Evolutionary conservation across 805 yeast species (phyloP).

Genomic region (Monosporozyma aerobia): DNA sequence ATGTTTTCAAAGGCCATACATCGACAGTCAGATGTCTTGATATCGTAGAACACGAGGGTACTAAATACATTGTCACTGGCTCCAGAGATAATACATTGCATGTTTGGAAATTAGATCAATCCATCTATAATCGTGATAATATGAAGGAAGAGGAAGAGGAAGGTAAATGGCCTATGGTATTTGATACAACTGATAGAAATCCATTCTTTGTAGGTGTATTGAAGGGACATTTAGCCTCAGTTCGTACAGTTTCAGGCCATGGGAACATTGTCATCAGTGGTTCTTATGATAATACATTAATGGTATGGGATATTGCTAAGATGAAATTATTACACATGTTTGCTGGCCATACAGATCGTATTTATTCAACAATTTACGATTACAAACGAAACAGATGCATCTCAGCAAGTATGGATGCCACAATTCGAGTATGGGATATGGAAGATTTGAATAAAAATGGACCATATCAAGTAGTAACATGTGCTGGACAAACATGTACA

Average conservation of each 20-base stretch:
- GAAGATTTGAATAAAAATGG: slow-evolving; percentile 54
- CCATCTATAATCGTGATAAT: slow-evolving; percentile 56
- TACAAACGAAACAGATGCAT: slow-evolving; percentile 67
- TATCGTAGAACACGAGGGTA: slow-evolving; percentile 57
- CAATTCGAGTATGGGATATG: slow-evolving; percentile 84
- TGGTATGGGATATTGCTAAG: slow-evolving; percentile 84
- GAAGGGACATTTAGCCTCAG: slow-evolving; percentile 70
- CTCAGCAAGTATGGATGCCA: slow-evolving; percentile 85
- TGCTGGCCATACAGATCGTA: slow-evolving; percentile 77
- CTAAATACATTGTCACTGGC: slow-evolving; percentile 75
- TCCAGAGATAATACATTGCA: slow-evolving; percentile 70
- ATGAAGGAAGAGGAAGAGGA: slow-evolving; percentile 33
- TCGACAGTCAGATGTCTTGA: slow-evolving; percentile 91
- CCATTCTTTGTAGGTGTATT: slow-evolving; percentile 64
- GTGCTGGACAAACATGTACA: slow-evolving; percentile 19
- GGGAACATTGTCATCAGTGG: slow-evolving; percentile 83
- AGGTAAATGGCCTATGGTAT: slow-evolving; percentile 44
- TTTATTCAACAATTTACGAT: slow-evolving; percentile 83
- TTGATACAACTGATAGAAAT: slow-evolving; percentile 31
- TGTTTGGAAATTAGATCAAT: slow-evolving; percentile 68
- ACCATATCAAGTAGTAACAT: slow-evolving; percentile 16
- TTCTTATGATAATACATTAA: slow-evolving; percentile 78
- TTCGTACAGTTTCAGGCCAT: slow-evolving; percentile 78
- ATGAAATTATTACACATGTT: slow-evolving; percentile 66
- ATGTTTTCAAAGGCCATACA: slow-evolving; percentile 82